Conservation (phyloP, 495 filamentous ascomycete genomes). For the Trichocladium uniseriatum region DNA sequence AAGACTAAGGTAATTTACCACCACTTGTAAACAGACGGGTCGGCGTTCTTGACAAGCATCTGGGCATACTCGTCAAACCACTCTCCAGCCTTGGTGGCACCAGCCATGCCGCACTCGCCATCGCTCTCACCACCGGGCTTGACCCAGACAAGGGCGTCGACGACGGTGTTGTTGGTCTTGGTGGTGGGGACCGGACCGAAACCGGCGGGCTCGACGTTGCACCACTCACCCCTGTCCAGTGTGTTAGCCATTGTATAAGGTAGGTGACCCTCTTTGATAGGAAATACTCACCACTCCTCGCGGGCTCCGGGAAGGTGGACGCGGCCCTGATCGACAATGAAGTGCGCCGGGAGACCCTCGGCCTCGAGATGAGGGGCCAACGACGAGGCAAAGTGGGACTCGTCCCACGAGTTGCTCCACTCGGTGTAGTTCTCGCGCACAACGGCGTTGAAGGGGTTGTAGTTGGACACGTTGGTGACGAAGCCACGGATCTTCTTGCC, state of each 20-base stretch:
- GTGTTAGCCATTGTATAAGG: neutral
- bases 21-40: slow-evolving; percentile 28
- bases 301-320: slow-evolving; percentile 48
- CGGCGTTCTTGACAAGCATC: slow-evolving; percentile 54
- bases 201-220: slow-evolving; percentile 58
- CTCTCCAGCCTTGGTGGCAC: slow-evolving; percentile 56
- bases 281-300: slow-evolving; percentile 35
- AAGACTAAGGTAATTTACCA: no score
- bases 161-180: slow-evolving; percentile 48
- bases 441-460: slow-evolving; percentile 48
- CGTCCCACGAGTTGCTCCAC: slow-evolving; percentile 45
- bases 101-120: slow-evolving; percentile 53
- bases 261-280: no score
- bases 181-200: slow-evolving; percentile 57
- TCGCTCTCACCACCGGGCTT: slow-evolving; percentile 73
- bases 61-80: slow-evolving; percentile 70
- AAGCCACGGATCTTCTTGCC: slow-evolving; percentile 49
- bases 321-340: slow-evolving; percentile 45
- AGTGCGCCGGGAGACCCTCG: slow-evolving; percentile 54
- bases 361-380: slow-evolving; percentile 49
- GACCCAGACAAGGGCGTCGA: slow-evolving; percentile 70
- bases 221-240: slow-evolving; percentile 56
- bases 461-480: slow-evolving; percentile 69
- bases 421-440: slow-evolving; percentile 33
- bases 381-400: slow-evolving; percentile 56